Conservation (phyloP, 176 grass and related monocot genomes). For the Bonia amplexicaulis region DNA sequence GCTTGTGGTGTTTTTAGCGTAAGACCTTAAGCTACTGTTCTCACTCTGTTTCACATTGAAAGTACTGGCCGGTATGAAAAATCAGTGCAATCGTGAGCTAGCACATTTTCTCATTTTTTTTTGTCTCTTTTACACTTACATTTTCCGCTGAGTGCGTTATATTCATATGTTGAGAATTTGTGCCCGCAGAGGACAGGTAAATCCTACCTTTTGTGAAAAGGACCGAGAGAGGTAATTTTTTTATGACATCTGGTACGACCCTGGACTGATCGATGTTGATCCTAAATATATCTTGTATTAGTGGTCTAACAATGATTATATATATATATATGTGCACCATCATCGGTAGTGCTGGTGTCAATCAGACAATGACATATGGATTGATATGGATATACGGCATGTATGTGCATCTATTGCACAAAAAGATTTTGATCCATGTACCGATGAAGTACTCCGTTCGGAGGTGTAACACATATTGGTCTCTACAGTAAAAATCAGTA, state of each 20-base stretch:
- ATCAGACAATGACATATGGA: background rate
- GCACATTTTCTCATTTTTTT: background rate
- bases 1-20: background rate
- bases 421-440: too few relatives aligned
- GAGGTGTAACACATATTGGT: background rate
- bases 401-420: background rate
- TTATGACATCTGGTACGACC: background rate
- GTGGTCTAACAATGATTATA: background rate
- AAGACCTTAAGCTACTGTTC: background rate
- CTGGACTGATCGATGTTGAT: background rate
- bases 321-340: background rate
- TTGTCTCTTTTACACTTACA: background rate
- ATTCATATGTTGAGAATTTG: background rate
- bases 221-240: background rate
- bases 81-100: too few relatives aligned
- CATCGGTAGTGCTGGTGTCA: background rate
- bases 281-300: too few relatives aligned
- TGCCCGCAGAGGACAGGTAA: background rate
- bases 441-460: background rate
- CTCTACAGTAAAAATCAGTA: too few relatives aligned
- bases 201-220: background rate
- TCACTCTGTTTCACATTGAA: slow-evolving; percentile 1
- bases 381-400: too few relatives aligned
- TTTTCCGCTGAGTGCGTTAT: background rate
- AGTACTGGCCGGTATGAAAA: background rate